Base-by-base conservation (phyloP, 208 protist species). In the Leptomonas seymouri region DNA sequence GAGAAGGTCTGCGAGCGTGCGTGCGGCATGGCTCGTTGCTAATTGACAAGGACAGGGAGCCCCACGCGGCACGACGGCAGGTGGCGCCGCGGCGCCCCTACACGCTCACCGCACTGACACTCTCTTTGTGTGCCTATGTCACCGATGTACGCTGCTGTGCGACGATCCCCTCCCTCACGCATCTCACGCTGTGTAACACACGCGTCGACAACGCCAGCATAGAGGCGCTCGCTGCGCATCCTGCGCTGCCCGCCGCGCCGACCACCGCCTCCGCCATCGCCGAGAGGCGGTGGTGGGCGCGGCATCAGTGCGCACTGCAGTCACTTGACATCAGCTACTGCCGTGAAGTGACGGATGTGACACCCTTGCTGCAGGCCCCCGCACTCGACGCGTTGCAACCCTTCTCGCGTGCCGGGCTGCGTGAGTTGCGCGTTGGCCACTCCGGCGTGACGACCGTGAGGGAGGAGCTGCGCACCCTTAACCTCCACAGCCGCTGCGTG, bases 71-170 rank as follows among this genome's bases (percentile, higher is more conserved):
- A 42, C 2, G 25, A 36, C 61, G 46, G 36, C 61, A 46, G 0
- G 25, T n/a, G 20, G 14, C 14, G 11, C 11, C 39, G 18, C 66
- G 39, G 14, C 57, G 68, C 8, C 59, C 50, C 20, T 78, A 71
- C 45, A 46, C 45, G 8, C 67, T 80, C 45, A 63, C 68, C 46
- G 55, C 48, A 9, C 67, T 80, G 3, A 56, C 59, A 15, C 57
- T 80, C 20, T 61, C 71, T 18, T 61, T 62, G 53, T 82, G 76
- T 25, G 21, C 41, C 34, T 82, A 82, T 61, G 39, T 82, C 14
- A 74, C 56, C 6, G 70, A 76, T 23, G 58, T 82, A 18, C 65
- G 64, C 27, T 68, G 64, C 55, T 69, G 74, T 41, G 63, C 69
- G 36, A 53, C 46, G 3, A 27, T 82, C 5, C 57, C 76, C 44